These are phyloP conservation scores for Candida ipomoeae DNA, from an alignment of 805 yeast species.

Conservation along the genomic window DNA sequence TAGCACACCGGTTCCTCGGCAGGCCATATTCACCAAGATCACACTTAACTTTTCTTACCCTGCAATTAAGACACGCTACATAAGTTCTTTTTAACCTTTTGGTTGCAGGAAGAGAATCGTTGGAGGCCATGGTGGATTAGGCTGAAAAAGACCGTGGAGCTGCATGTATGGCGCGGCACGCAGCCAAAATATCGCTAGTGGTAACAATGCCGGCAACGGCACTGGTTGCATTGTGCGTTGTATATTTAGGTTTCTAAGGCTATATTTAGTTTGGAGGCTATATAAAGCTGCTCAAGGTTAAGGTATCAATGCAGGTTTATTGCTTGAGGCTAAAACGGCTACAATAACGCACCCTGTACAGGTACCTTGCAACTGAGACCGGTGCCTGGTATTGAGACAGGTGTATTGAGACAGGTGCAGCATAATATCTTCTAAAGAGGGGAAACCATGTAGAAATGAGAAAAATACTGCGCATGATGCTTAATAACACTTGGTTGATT, in stretches of 20 bases:
- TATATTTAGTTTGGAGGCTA: too few species aligned
- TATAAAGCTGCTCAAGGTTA: too few species aligned
- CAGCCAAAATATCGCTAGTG: neutral
- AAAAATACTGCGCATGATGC: neutral
- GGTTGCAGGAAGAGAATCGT: neutral
- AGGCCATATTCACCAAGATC: constrained; percentile 73
- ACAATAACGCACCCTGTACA: neutral
- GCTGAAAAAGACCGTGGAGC: neutral
- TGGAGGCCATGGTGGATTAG: neutral
- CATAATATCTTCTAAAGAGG: too few species aligned
- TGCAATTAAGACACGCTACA: constrained; percentile 81
- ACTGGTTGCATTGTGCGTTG: neutral
- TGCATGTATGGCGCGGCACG: neutral
- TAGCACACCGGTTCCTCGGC: constrained; percentile 74
- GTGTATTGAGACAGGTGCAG: too few species aligned
- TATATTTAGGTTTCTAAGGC: too few species aligned
- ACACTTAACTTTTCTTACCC: constrained; percentile 80
- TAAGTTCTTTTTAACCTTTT: constrained; percentile 58
- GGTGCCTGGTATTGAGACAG: too few species aligned
- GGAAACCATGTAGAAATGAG: too few species aligned
- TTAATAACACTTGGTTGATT: neutral
- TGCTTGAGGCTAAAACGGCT: neutral
- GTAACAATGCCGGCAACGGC: neutral
- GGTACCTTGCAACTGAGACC: too few species aligned
- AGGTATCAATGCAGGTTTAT: too few species aligned